A percentile compares a stretch with the other conserved stretches of the same genome.
Evolutionary conservation across 352 stramenopile genomes (phyloP).

Genomic region (Phytophthora litchii): DNA sequence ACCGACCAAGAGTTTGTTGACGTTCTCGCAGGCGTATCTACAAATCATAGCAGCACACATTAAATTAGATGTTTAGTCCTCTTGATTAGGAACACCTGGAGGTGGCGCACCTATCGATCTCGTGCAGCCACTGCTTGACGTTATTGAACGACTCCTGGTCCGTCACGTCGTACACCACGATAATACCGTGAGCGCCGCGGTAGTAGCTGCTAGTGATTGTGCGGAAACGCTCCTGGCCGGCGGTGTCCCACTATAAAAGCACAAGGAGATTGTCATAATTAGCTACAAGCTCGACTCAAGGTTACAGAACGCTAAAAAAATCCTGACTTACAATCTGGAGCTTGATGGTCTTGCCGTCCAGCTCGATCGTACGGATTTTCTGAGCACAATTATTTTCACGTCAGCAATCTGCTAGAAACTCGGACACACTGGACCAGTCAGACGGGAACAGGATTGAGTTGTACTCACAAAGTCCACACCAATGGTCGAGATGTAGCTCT

Average conservation of each 20-base stretch:
- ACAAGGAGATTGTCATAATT: conserved; percentile 12
- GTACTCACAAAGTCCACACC: conserved; percentile 99
- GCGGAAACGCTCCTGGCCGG: conserved; percentile 99
- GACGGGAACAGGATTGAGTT: neutral
- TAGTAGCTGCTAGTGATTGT: conserved; percentile 99
- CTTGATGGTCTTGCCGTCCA: conserved; percentile 99
- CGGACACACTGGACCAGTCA: neutral
- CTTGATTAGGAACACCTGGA: neutral
- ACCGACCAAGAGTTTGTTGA: conserved; percentile 97
- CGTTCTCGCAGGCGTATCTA: conserved; percentile 96
- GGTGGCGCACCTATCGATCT: conserved; percentile 75
- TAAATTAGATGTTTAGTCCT: conserved; percentile 5
- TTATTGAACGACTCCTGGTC: conserved; percentile 98
- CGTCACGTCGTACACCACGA: conserved; percentile 99
- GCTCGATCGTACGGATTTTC: conserved; percentile 99
- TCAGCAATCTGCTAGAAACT: conserved; percentile 20
- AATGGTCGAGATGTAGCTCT: conserved; percentile 99
- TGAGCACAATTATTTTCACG: conserved; percentile 35
- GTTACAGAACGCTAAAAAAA: neutral
- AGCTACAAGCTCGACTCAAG: conserved; percentile 4
- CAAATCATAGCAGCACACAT: conserved; percentile 5
- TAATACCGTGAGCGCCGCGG: conserved; percentile 98
- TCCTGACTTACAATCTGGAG: conserved; percentile 95
- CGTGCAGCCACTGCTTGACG: conserved; percentile 98
- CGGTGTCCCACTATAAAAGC: conserved; percentile 96